phyloP scores from a whole-genome alignment of 768 basidiomycete genomes.

The Phanerochaete sordida region DNA sequence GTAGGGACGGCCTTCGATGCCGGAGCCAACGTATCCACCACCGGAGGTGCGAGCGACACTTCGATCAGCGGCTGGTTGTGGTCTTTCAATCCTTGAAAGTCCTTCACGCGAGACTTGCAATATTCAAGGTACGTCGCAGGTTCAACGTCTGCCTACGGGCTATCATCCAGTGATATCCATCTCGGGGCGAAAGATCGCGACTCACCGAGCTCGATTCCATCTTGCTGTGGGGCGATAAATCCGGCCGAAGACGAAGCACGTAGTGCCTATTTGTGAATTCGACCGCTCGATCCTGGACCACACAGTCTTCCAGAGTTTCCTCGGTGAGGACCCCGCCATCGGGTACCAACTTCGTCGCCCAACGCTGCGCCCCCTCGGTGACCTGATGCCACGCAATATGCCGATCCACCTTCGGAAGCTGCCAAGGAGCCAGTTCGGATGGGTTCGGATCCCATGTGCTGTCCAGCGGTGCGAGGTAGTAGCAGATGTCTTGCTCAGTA shows the following conservation, averaged over 20 bases:
- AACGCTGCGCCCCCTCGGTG: conserved; percentile 45
- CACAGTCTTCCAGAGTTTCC: conserved; percentile 52
- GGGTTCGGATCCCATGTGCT: conserved; percentile 30
- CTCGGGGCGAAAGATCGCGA: conserved; percentile 25
- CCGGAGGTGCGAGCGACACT: conserved; percentile 47
- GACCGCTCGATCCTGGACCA: conserved; percentile 74
- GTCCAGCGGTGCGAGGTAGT: conserved; percentile 64
- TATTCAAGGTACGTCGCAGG: conserved; percentile 63
- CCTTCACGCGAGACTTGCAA: conserved; percentile 57
- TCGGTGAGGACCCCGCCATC: conserved; percentile 34
- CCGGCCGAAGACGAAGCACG: conserved; percentile 50
- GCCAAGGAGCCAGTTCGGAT: conserved; percentile 20
- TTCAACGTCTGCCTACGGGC: conserved; percentile 53
- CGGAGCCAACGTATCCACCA: conserved; percentile 60
- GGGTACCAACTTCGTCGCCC: conserved; percentile 44
- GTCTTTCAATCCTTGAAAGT: conserved; percentile 58
- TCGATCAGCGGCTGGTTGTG: conserved; percentile 71
- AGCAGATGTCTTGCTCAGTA: conserved; percentile 49
- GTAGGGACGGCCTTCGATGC: conserved; percentile 37
- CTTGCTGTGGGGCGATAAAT: conserved; percentile 72
- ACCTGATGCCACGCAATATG: conserved; percentile 66
- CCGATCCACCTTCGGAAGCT: conserved; percentile 36
- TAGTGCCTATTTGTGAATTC: conserved; percentile 74
- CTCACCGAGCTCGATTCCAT: conserved; percentile 58
- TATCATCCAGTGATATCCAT: conserved; percentile 8